Percentiles rank a stretch among this genome's conserved stretches.
Evolutionary conservation across 305 asterid genomes (phyloP).

Genomic region (Caryopteris hybrid): DNA sequence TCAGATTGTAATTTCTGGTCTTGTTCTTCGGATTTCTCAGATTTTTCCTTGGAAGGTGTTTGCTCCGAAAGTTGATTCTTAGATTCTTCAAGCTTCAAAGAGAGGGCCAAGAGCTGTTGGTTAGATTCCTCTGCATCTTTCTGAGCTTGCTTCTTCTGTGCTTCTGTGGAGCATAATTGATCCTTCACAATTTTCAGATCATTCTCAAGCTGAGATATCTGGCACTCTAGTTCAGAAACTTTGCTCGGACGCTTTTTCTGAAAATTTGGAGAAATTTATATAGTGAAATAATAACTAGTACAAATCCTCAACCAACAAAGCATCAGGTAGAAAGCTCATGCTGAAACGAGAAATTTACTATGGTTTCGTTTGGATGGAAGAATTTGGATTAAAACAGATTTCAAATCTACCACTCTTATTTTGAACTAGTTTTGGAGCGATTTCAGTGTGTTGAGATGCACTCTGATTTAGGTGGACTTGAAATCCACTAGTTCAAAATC

Average conservation of each 20-base stretch:
- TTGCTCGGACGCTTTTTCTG: conserved; percentile 57
- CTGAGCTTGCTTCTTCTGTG: conserved; percentile 60
- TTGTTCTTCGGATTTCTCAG: conserved; percentile 23
- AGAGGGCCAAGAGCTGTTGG: conserved; percentile 45
- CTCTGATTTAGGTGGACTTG: neutral
- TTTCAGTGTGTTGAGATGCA: too few species aligned
- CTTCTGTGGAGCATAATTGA: conserved; percentile 67
- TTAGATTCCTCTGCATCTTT: conserved; percentile 70
- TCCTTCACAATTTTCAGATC: conserved; percentile 77
- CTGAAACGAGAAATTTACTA: neutral
- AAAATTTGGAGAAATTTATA: neutral
- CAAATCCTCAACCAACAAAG: neutral
- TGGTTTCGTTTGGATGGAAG: neutral
- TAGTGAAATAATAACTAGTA: neutral
- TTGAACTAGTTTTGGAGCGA: too few species aligned
- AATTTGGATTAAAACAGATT: too few species aligned
- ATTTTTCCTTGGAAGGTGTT: conserved; percentile 29
- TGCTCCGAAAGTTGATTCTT: conserved; percentile 31
- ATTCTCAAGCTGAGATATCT: conserved; percentile 70
- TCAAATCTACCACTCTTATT: too few species aligned
- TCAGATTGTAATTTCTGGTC: conserved; percentile 27
- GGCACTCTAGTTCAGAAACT: conserved; percentile 69
- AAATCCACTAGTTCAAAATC: neutral
- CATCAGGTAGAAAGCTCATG: neutral
- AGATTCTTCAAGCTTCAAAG: conserved; percentile 60